Conservation (phyloP, 176 grass and related monocot species). For the Tillandsia fasciculata region DNA sequence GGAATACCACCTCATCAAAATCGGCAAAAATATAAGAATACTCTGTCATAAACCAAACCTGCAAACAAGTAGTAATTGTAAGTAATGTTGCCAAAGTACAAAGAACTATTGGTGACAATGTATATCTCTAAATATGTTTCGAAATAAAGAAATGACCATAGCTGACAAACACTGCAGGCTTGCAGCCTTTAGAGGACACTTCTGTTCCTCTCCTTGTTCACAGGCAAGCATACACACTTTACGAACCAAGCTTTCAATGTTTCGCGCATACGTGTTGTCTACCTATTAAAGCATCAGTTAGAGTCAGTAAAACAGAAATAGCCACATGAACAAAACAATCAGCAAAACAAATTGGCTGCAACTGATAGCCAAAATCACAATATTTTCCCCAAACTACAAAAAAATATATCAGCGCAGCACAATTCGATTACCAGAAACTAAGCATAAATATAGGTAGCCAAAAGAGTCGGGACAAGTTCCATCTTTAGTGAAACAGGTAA, state of each 20-base stretch:
- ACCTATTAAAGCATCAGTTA: constrained; percentile 34
- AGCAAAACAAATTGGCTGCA: too few species aligned
- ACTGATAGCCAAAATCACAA: too few species aligned
- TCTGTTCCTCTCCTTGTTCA: constrained; percentile 43
- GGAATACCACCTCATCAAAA: constrained; percentile 63
- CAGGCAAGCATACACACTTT: constrained; percentile 67
- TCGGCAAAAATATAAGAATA: constrained; percentile 72
- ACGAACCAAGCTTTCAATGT: constrained; percentile 66
- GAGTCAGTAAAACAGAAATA: constrained; percentile 7
- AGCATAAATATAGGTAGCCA: too few species aligned
- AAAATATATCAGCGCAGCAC: too few species aligned
- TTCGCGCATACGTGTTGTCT: constrained; percentile 79
- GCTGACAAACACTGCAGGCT: constrained; percentile 82
- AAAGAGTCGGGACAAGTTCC: too few species aligned
- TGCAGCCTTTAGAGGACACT: constrained; percentile 50
- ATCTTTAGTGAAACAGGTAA: too few species aligned
- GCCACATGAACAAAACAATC: not conserved
- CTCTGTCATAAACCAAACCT: constrained; percentile 91
- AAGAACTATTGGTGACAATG: constrained; percentile 4
- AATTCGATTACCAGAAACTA: too few species aligned
- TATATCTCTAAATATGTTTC: not conserved
- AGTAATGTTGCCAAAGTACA: constrained; percentile 13
- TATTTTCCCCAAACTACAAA: too few species aligned
- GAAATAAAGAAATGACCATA: constrained; percentile 34
- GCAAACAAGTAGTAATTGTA: constrained; percentile 14